Evolutionary conservation across 805 yeast genomes (phyloP).

Genomic region (Wickerhamomyces pijperi): DNA sequence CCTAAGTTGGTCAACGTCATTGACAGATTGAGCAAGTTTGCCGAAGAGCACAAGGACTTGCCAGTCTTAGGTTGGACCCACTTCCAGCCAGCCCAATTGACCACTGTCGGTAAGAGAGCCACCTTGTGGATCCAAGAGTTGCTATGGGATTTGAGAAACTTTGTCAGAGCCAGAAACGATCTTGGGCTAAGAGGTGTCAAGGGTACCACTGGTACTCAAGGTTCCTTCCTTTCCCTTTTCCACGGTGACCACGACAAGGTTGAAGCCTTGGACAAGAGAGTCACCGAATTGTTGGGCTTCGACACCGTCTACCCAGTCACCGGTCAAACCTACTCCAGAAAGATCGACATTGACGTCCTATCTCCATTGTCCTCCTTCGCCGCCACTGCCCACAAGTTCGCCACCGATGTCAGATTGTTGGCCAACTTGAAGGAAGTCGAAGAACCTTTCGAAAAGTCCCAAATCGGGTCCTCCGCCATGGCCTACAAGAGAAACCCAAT

Average conservation of each 20-base stretch:
- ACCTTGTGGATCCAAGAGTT: constrained; percentile 96
- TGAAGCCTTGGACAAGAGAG: constrained; percentile 83
- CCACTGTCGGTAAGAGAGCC: constrained; percentile 97
- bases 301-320: constrained; percentile 95
- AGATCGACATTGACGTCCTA: constrained; percentile 89
- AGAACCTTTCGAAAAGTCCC: constrained; percentile 98
- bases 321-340: constrained; percentile 98
- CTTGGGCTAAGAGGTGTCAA: constrained; percentile 95
- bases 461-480: constrained; percentile 97
- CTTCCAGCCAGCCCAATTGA: constrained; percentile 98
- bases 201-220: constrained; percentile 99
- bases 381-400: constrained; percentile 94
- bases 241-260: constrained; percentile 97
- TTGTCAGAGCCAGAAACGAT: constrained; percentile 93
- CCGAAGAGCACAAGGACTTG: constrained; percentile 83
- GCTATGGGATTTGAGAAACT: constrained; percentile 94
- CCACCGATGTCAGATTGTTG: constrained; percentile 89
- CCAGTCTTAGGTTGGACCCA: constrained; percentile 99
- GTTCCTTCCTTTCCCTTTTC: constrained; percentile 87
- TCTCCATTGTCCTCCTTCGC: constrained; percentile 92
- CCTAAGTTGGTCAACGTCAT: constrained; percentile 95
- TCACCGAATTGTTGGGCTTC: constrained; percentile 86
- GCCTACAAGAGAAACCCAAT: constrained; percentile 99
- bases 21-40: constrained; percentile 79
- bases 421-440: constrained; percentile 96